phyloP scores from a whole-genome alignment of 768 basidiomycete species.

The Mycena sanguinolenta region DNA sequence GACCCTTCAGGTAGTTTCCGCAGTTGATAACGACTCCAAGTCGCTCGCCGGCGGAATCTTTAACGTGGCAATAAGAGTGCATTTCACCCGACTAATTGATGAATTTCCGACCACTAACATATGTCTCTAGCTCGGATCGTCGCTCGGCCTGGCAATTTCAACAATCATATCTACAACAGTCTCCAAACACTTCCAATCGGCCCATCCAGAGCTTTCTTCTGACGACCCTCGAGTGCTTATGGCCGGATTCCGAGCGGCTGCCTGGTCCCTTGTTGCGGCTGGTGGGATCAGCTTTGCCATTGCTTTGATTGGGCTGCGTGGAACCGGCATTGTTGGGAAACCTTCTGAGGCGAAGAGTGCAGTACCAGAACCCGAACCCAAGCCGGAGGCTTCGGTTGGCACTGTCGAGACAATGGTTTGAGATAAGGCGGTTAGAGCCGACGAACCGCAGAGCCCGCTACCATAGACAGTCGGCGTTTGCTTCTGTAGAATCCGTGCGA shows the following conservation, averaged over 20 bases:
- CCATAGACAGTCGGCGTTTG: too few species aligned
- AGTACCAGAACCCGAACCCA: not conserved
- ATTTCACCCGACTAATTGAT: not conserved
- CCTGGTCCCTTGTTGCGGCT: conserved; percentile 7
- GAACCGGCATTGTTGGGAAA: conserved; percentile 32
- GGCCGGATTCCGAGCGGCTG: conserved; percentile 14
- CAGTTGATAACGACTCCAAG: conserved; percentile 46
- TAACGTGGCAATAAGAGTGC: conserved; percentile 47
- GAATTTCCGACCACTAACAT: not conserved
- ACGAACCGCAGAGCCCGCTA: too few species aligned
- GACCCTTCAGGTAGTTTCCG: conserved; percentile 44
- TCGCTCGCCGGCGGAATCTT: conserved; percentile 49
- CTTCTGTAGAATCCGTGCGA: too few species aligned
- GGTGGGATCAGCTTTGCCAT: conserved; percentile 22
- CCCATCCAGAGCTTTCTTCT: not conserved
- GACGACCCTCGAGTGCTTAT: conserved; percentile 4
- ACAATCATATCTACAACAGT: not conserved
- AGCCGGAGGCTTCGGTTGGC: not conserved
- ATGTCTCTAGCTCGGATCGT: conserved; percentile 6
- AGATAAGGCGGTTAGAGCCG: too few species aligned
- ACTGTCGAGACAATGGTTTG: not conserved
- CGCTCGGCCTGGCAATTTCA: conserved; percentile 10
- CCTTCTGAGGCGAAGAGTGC: not conserved
- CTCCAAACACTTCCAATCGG: not conserved
- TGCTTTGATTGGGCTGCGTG: conserved; percentile 24